Percentiles rank a stretch among this genome's conserved stretches.
phyloP scores from a whole-genome alignment of 768 basidiomycete species.

The Tricholoma sp. region DNA sequence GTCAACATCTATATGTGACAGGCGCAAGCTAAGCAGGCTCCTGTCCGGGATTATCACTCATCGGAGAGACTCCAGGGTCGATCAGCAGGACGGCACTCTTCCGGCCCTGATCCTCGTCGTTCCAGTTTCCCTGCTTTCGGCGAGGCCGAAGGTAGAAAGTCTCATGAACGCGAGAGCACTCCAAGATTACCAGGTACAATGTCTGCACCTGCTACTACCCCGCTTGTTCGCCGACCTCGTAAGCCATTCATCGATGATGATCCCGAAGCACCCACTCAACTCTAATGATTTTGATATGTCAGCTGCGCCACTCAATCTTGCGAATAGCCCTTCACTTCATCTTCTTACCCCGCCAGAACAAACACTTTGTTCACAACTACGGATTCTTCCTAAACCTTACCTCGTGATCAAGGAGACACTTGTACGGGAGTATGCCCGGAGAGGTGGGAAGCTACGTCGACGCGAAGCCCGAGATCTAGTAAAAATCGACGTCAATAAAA shows the following conservation, averaged over 20 bases:
- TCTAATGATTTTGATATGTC: constrained; percentile 3
- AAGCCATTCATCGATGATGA: constrained; percentile 12
- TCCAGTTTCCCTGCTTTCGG: constrained; percentile 34
- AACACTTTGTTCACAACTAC: constrained; percentile 78
- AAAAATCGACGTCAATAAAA: constrained; percentile 93
- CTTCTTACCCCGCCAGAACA: constrained; percentile 88
- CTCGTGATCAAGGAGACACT: constrained; percentile 94
- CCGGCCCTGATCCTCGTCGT: constrained; percentile 50
- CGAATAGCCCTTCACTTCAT: constrained; percentile 86
- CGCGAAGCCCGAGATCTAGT: constrained; percentile 87
- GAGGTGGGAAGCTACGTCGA: constrained; percentile 82
- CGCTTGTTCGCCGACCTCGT: constrained; percentile 43
- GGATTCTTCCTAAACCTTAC: constrained; percentile 93
- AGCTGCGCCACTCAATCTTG: constrained; percentile 77
- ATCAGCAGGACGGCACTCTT: constrained; percentile 45
- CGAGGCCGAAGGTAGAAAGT: constrained; percentile 35
- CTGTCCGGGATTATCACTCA: constrained; percentile 48
- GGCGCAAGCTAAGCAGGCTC: constrained; percentile 59
- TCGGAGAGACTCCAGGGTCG: constrained; percentile 51
- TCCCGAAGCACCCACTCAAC: background rate
- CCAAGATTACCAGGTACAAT: constrained; percentile 40
- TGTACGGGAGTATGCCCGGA: constrained; percentile 86
- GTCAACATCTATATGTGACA: constrained; percentile 16
- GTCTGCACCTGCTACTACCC: constrained; percentile 24
- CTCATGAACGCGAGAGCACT: constrained; percentile 57